A percentile compares a stretch with the other conserved stretches of the same genome.
phyloP scores from a whole-genome alignment of 305 asterid genomes.

The Salvia sclarea region DNA sequence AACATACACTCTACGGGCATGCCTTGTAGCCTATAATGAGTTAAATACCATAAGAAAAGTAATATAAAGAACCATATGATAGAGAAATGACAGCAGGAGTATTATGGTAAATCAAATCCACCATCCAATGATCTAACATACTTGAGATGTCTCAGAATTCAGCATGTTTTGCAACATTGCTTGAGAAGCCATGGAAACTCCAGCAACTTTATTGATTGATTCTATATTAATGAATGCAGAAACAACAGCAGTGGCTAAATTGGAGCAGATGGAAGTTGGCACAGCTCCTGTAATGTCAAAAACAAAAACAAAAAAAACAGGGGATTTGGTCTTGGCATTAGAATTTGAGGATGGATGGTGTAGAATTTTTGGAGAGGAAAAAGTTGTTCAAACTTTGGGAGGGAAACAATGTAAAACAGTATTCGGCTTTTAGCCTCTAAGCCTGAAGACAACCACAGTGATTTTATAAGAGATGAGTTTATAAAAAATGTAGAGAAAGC shows the following conservation, averaged over 20 bases:
- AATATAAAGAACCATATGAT: slow-evolving; percentile 8
- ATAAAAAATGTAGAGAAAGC: slow-evolving; percentile 37
- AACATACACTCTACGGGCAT: slow-evolving; percentile 65
- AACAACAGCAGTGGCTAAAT: not conserved
- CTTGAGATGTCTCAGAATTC: slow-evolving; percentile 45
- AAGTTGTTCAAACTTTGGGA: not conserved
- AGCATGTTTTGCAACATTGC: slow-evolving; percentile 46
- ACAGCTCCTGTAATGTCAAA: not conserved
- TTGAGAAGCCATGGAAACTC: slow-evolving; percentile 44
- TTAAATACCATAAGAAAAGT: slow-evolving; percentile 25
- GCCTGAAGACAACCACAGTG: slow-evolving; percentile 23
- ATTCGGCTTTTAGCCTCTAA: slow-evolving; percentile 29
- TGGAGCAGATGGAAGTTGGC: not conserved
- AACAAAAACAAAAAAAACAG: too few relatives aligned
- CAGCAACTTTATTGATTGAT: slow-evolving; percentile 29
- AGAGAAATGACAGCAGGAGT: not conserved
- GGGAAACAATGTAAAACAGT: not conserved
- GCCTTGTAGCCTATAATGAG: slow-evolving; percentile 56
- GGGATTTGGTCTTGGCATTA: not conserved
- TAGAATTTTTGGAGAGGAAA: not conserved
- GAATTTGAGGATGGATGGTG: not conserved
- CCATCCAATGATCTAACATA: slow-evolving; percentile 25
- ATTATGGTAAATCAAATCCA: slow-evolving; percentile 1
- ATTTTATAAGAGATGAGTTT: slow-evolving; percentile 37
- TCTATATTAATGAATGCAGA: not conserved